Evolutionary conservation across 345 rosid genomes (phyloP).

Genomic region (Populus euphratica): DNA sequence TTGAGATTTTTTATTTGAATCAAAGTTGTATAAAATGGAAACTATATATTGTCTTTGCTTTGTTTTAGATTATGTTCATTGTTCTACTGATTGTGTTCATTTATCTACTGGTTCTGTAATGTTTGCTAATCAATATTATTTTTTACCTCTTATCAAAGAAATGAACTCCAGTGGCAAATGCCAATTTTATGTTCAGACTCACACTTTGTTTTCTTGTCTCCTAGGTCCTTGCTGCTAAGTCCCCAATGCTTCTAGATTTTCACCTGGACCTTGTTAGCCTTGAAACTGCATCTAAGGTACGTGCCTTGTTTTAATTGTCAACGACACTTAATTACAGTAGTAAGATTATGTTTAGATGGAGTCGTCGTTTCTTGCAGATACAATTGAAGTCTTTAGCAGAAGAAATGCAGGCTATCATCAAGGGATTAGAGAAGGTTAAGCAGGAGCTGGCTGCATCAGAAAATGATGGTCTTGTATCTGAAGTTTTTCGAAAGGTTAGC

Average conservation of each 20-base stretch:
- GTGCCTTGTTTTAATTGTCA: constrained; percentile 9
- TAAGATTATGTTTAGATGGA: constrained; percentile 13
- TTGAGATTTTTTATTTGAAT: too few relatives aligned
- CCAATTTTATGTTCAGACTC: neutral
- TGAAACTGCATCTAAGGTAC: constrained; percentile 84
- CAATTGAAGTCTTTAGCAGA: constrained; percentile 94
- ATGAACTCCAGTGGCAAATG: too few relatives aligned
- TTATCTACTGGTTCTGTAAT: too few relatives aligned
- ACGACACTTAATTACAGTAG: neutral
- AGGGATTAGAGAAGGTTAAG: constrained; percentile 88
- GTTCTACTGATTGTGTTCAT: too few relatives aligned
- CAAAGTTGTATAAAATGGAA: too few relatives aligned
- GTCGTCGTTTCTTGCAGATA: constrained; percentile 51
- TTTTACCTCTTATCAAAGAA: too few relatives aligned
- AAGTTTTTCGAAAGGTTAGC: constrained; percentile 67
- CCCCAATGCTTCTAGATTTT: constrained; percentile 77
- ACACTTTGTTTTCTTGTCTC: neutral
- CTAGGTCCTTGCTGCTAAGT: constrained; percentile 76
- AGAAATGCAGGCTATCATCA: constrained; percentile 98
- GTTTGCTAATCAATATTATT: too few relatives aligned
- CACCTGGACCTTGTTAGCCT: constrained; percentile 77
- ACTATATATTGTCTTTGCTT: too few relatives aligned
- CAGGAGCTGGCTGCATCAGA: constrained; percentile 87
- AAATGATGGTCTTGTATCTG: constrained; percentile 93
- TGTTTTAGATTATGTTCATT: too few relatives aligned